phyloP scores from a whole-genome alignment of 148 eudicot species.

The Amaranthus cruentus region DNA sequence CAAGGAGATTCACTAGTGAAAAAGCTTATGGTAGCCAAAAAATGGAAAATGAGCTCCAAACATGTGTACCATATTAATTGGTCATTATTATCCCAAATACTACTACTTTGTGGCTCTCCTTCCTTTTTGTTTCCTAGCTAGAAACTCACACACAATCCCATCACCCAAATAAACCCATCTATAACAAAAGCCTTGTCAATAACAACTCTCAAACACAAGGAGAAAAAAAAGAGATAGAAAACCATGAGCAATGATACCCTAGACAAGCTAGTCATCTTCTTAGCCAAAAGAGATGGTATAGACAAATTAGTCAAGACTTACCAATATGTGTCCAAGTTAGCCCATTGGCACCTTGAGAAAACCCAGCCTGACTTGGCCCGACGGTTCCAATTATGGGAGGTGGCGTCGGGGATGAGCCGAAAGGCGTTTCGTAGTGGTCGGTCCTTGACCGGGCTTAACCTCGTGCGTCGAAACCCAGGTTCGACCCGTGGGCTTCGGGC shows the following conservation, averaged over 20 bases:
- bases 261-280: conserved; percentile 85
- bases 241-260: conserved; percentile 70
- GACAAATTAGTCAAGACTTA: conserved; percentile 97
- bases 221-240: not conserved
- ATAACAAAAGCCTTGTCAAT: not conserved
- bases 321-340: conserved; percentile 86
- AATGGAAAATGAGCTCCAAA: conserved; percentile 33
- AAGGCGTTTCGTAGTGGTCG: conserved; percentile 86
- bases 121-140: conserved; percentile 12
- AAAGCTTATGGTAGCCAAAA: conserved; percentile 25
- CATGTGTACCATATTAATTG: conserved; percentile 17
- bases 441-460: conserved; percentile 74
- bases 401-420: conserved; percentile 84
- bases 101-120: conserved; percentile 42
- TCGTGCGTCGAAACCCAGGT: conserved; percentile 63
- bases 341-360: conserved; percentile 56
- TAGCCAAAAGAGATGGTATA: conserved; percentile 93
- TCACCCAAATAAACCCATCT: conserved; percentile 12
- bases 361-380: conserved; percentile 49
- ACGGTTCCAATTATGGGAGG: conserved; percentile 77
- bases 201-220: not conserved
- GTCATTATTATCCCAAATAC: conserved; percentile 30
- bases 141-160: conserved; percentile 18
- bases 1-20: conserved; percentile 12
- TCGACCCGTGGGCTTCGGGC: conserved; percentile 39